Base-by-base conservation (phyloP, 73 alveolate genomes). In the Urostyla sp. region DNA sequence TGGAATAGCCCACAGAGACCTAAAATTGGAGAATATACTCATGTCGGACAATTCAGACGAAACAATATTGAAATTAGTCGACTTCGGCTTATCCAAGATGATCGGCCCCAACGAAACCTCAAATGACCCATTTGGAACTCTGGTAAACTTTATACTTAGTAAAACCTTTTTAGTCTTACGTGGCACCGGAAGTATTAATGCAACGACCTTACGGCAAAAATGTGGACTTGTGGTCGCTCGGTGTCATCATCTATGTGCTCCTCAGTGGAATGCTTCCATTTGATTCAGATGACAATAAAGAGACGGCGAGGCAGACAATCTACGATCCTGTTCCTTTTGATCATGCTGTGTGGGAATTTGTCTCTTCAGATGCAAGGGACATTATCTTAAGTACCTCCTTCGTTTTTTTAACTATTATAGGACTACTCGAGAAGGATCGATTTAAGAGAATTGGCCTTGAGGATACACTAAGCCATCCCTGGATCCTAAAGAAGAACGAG, bases 201-300 rank as follows among this genome's bases (percentile, higher is more conserved):
- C 83, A 90, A 55, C 86, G 90, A 54, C 94, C 90, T 0, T 92
- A 92, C 58, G 91, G 87, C 46, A 88, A 81, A 67, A 82, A 83
- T 37, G 98, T 88, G 6, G 98, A 92, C 69, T 44, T 92, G 35
- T 92, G 94, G 94, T 72, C 89, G n/a, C 67, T 92, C 23, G 98
- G 98, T 7, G 87, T 92, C n/a, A 90, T 92, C 59, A 69, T 87
- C 40, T 92, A 92, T 78, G 80, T 92, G 83, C 77, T 92, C 28
- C 81, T 92, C 6, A 87, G 93, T 58, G 98, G 98, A 24, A 84
- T 85, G 72, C 80, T 92, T 6, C 98, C 98, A 38, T 92, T 92
- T 67, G 98, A 92, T 72, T 91, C 91, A 53, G 98, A 92, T 72
- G 88, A 90, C 18, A 94, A 92, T 63, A 90, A 83, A 76, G 95